Percentiles rank a stretch among this genome's conserved stretches.
Conservation (phyloP, 2,329 filamentous ascomycete species). For the Endocalyx cinctus region DNA sequence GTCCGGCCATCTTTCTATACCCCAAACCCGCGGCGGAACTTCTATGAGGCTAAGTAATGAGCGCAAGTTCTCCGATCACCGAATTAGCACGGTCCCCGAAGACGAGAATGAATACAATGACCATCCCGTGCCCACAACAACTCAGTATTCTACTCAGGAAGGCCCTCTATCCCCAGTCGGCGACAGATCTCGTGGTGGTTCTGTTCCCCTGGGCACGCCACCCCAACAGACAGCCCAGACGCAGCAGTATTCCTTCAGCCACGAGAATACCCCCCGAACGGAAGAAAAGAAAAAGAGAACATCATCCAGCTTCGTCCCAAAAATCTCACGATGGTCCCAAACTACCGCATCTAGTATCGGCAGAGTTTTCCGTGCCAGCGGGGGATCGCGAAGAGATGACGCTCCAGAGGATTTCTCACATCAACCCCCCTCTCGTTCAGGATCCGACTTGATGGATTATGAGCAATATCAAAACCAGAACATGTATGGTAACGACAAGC, state of each 20-base stretch:
- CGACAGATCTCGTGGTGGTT: constrained; percentile 48
- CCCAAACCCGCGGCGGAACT: constrained; percentile 42
- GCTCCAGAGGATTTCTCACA: constrained; percentile 58
- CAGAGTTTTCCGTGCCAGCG: constrained; percentile 68
- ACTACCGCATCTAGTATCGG: constrained; percentile 87
- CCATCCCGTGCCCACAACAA: constrained; percentile 26
- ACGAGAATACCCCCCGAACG: constrained; percentile 72
- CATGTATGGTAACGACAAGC: constrained; percentile 56
- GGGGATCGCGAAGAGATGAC: constrained; percentile 50
- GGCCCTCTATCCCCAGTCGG: constrained; percentile 57
- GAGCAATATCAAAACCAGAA: constrained; percentile 55
- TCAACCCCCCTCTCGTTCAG: constrained; percentile 66
- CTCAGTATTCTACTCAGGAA: constrained; percentile 56
- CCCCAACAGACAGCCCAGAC: constrained; percentile 42
- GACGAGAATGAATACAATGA: constrained; percentile 69
- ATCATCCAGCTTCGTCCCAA: constrained; percentile 76
- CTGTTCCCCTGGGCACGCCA: constrained; percentile 53
- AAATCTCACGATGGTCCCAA: constrained; percentile 96
- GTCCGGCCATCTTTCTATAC: constrained; percentile 69
- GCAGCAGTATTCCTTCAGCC: constrained; percentile 52
- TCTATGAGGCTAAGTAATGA: constrained; percentile 42
- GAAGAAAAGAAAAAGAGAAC: constrained; percentile 77
- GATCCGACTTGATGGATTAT: constrained; percentile 67
- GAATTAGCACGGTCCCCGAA: constrained; percentile 86
- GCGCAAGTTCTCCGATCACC: constrained; percentile 65